Evolutionary conservation across 495 filamentous ascomycete species (phyloP).

Genomic region (Margaritispora aquatica): DNA sequence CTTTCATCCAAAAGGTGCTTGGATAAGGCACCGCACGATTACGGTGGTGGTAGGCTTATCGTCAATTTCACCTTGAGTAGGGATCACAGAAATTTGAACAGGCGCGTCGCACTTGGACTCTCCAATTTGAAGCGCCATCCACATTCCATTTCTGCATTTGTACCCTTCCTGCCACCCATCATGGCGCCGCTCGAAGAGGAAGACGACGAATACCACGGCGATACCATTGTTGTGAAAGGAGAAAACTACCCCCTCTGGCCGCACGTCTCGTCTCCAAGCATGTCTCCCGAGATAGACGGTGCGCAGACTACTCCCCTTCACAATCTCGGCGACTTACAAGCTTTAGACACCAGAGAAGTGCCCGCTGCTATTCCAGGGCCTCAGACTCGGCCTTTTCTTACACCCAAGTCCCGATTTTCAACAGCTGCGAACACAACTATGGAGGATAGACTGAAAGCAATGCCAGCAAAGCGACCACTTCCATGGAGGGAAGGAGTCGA

Average conservation of each 20-base stretch:
- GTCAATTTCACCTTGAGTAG: background rate
- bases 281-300: slow-evolving; percentile 12
- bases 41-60: background rate
- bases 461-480: slow-evolving; percentile 18
- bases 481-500: slow-evolving; percentile 24
- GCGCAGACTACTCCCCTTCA: slow-evolving; percentile 17
- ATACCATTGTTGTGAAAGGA: slow-evolving; percentile 22
- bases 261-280: slow-evolving; percentile 16
- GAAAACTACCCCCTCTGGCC: slow-evolving; percentile 11
- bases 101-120: background rate
- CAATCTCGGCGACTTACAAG: slow-evolving; percentile 18
- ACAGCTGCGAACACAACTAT: slow-evolving; percentile 5
- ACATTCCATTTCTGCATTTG: slow-evolving; percentile 1
- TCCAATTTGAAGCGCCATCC: background rate
- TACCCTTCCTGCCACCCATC: too few relatives aligned
- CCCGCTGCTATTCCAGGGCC: too few relatives aligned
- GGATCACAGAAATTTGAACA: background rate
- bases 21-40: background rate
- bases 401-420: background rate
- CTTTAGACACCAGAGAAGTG: slow-evolving; percentile 9
- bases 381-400: too few relatives aligned
- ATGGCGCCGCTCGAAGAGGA: slow-evolving; percentile 18
- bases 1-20: background rate
- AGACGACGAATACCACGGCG: slow-evolving; percentile 10
- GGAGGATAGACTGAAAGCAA: slow-evolving; percentile 20